A percentile compares a stretch with the other conserved stretches of the same genome.
phyloP scores from a whole-genome alignment of 257 asterid genomes.

The Solanum pinnatisectum region DNA sequence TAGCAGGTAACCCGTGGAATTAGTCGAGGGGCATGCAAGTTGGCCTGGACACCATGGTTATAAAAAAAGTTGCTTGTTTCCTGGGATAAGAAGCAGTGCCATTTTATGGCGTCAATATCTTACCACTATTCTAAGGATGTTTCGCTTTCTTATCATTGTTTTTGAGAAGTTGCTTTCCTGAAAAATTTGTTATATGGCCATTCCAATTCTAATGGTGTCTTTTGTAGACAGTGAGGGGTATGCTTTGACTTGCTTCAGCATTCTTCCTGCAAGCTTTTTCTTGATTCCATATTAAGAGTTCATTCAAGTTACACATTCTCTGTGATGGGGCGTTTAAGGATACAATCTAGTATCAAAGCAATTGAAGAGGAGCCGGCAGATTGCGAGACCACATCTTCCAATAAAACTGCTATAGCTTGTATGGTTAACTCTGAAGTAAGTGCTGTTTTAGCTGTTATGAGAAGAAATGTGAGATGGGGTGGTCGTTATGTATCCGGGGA shows the following conservation, averaged over 20 bases:
- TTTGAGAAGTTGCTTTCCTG: not conserved
- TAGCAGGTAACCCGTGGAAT: not conserved
- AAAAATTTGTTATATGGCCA: not conserved
- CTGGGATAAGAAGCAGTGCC: not conserved
- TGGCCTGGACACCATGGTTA: not conserved
- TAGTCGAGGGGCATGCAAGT: not conserved
- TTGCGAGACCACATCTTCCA: conserved; percentile 49
- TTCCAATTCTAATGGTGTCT: not conserved
- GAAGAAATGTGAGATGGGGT: conserved; percentile 97
- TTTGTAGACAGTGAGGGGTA: conserved; percentile 13
- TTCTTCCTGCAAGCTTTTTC: conserved; percentile 2
- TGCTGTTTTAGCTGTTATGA: conserved; percentile 92
- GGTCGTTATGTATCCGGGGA: conserved; percentile 93
- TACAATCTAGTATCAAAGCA: conserved; percentile 70
- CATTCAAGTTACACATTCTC: conserved; percentile 2
- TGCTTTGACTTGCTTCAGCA: conserved; percentile 16
- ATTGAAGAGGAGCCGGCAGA: conserved; percentile 98
- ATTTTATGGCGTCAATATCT: not conserved
- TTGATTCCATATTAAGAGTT: conserved; percentile 11
- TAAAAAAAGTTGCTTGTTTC: not conserved
- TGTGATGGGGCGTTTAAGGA: conserved; percentile 72
- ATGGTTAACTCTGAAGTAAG: conserved; percentile 85
- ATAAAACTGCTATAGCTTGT: conserved; percentile 63
- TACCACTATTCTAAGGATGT: not conserved
- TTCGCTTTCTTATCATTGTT: not conserved